Base-by-base conservation (phyloP, 805 yeast species). In the Teunomyces cretensis region DNA sequence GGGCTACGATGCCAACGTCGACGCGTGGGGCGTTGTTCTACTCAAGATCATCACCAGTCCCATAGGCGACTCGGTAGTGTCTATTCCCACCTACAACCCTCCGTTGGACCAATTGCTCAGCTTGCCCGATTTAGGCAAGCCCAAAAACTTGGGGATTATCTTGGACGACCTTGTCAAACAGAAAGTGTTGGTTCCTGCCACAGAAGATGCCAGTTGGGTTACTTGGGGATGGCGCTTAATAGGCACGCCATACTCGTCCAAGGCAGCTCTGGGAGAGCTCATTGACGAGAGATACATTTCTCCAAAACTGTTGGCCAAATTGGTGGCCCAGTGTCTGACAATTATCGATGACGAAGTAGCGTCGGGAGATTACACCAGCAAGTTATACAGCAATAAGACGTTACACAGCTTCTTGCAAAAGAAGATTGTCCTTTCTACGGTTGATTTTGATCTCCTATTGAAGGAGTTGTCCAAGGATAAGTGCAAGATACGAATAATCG, bases 1-100 rank as follows among this genome's bases (percentile, higher is more conserved):
- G 42, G 76, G 76, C 2, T 72, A 51, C 44, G 68, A 68, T 8
- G 76, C 76, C 19, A 72, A 72, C 43, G 48, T 70, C n/a, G 51
- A 53, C 1, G 74, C 76, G 2, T 72, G 76, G 76, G 31, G 44
- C 12, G 30, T 44, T 6, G 49, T 63, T 12, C 33, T 64, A 6
- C 33, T 22, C 9, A 54, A 54, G 6, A 40, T 68, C 19, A 50
- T 67, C 27, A 47, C 48, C 6, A 51, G 49, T 11, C 30, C 33
- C 11, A 22, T 56, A 12, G 39, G 40, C 3, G 54, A 56, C 22
- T 55, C 65, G 1, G 40, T 39, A 26, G 31, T 62, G 27, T 52
- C 61, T 1, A 36, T 60, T 3, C 44, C 54, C 1, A 39, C 57
- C 1, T 30, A 37, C 12, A 44, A 52, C 26, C 57, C 62, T 7